Evolutionary conservation across 306 rosid genomes (phyloP), one percentile per base, ranked within the genome.

Genomic region (Quercus dentata): DNA sequence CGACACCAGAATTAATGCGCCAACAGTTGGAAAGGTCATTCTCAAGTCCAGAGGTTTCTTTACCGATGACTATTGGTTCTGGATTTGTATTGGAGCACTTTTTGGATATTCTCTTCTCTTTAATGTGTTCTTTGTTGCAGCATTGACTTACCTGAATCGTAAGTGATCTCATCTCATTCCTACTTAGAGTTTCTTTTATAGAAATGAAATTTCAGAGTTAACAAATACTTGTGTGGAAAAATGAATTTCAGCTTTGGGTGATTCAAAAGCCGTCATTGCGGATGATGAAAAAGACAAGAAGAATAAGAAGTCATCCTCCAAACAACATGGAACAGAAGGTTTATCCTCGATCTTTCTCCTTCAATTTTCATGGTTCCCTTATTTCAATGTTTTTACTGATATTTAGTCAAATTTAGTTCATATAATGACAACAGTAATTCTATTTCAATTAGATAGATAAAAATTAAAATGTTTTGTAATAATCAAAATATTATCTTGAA

Each of bases 71-170:
- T 76, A 79, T 67, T 87, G 92, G 97, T 94, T 68, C 76, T 94
- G 97, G 98, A 90, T 94, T 35, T 87, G 95, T 76, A 9, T 90
- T 76, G 97, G 88, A 52, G 97, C 87, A 69, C 88, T 94, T 44
- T 72, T 85, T 72, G 97, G 88, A 27, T 94, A 86, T 76, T 78
- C 89, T 76, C 78, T 94, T 77, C 87, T 94, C 62, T 90, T 86
- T 87, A 91, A 88, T 85, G 10, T 88, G 58, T 71, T 90, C 28
- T 87, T 83, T 70, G 51, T 89, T 30, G 79, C 31, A 61, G 92
- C 97, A 76, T 76, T 93, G 82, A 80, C 92, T 27, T 90, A 62
- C 73, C 52, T 93, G 78, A 90, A 83, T 64, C 93, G 97, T 94
- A 83, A 86, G 88, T 83, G 64, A 73, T 67, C 27, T 30, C 27